Evolutionary conservation across 2,329 filamentous ascomycete species (phyloP), one percentile per base, ranked within the genome.

Genomic region (Cladosporium colombiae): DNA sequence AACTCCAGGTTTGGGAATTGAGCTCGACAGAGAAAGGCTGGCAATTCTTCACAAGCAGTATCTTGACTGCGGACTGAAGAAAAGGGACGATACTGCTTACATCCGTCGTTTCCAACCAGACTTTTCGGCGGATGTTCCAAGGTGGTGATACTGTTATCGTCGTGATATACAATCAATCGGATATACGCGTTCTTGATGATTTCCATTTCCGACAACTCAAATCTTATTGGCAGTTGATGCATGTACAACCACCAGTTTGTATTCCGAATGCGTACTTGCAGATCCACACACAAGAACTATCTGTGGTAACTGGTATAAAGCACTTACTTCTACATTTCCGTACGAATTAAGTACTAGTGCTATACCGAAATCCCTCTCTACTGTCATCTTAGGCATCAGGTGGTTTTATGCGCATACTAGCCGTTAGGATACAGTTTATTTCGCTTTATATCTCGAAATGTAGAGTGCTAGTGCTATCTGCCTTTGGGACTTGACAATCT

Each of bases 1-100:
- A 11, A 23, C 40, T 16, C 40, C 58, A 50, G 58, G 58, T 7
- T 50, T 61, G 13, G 58, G 58, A 3, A n/a, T 61, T 23, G 58
- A 61, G 40, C 58, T 61, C 3, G 58, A 61, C 29, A 46, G 58
- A 49, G 58, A 61, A 35, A 25, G 40, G 13, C 58, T 50, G 21
- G 58, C 25, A 16, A 40, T 23, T 31, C 58, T 61, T 21, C 58
- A 61, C 21, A n/a, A 61, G 37, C 58, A 49, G 23, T 50, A 61
- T 40, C 27, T 61, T 11, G 29, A 61, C 18, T 61, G 58, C n/a
- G 58, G 58, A 25, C 25, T 61, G 37, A 61, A 35, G 23, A 61
- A 61, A 14, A 49, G 58, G 35, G 58, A 61, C 37, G 58, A 61
- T 40, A 61, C 58, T 10, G 58, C 58, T 7, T 61, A 61, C 18